phyloP scores from a whole-genome alignment of 2,329 filamentous ascomycete genomes.

The Nemania abortiva region DNA sequence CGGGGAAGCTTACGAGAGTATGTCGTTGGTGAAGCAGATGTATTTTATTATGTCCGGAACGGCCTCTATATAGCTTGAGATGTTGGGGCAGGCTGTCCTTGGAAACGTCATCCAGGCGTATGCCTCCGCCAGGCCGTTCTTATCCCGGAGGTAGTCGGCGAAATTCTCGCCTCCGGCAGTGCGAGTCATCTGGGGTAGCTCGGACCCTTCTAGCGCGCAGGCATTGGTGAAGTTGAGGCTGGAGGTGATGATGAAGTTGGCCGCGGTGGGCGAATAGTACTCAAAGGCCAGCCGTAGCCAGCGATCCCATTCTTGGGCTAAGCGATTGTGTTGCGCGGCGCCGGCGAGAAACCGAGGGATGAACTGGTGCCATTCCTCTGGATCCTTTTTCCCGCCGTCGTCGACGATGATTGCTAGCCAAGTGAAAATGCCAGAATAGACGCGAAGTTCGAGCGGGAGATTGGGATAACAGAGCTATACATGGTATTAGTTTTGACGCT shows the following conservation, averaged over 20 bases:
- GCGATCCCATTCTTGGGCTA: constrained; percentile 42
- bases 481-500: not conserved
- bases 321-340: constrained; percentile 35
- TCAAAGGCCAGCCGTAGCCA: constrained; percentile 38
- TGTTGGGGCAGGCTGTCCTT: constrained; percentile 43
- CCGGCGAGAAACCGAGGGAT: constrained; percentile 41
- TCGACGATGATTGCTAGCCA: constrained; percentile 49
- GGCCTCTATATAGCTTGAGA: constrained; percentile 44
- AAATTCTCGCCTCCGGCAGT: constrained; percentile 41
- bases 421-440: constrained; percentile 52
- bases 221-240: constrained; percentile 48
- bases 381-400: constrained; percentile 40
- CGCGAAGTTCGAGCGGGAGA: constrained; percentile 44
- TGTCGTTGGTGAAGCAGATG: constrained; percentile 46
- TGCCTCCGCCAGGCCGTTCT: constrained; percentile 44
- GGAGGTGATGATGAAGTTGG: constrained; percentile 45
- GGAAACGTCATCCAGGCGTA: constrained; percentile 48
- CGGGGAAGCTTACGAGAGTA: constrained; percentile 45
- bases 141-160: constrained; percentile 47
- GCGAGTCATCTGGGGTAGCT: constrained; percentile 36
- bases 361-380: constrained; percentile 43
- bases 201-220: constrained; percentile 42
- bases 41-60: constrained; percentile 46
- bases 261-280: constrained; percentile 43
- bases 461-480: constrained; percentile 22